Evolutionary conservation across 768 basidiomycete genomes (phyloP).

Genomic region (Boletus huronensis): DNA sequence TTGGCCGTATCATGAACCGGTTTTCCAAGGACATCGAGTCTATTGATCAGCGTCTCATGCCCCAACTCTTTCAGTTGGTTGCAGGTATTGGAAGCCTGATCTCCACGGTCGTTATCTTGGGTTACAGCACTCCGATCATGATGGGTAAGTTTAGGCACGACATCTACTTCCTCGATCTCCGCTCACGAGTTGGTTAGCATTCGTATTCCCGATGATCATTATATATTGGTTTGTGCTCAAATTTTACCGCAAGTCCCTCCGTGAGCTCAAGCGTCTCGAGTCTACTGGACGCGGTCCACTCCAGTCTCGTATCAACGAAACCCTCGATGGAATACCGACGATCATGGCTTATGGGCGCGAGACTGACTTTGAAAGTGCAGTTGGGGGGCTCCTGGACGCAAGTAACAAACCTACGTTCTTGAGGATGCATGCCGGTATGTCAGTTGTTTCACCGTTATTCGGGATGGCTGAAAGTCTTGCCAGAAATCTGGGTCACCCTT

Average conservation of each 20-base stretch:
- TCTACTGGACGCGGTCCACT: conserved; percentile 45
- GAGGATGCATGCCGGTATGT: conserved; percentile 25
- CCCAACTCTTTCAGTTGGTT: conserved; percentile 27
- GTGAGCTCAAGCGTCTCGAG: conserved; percentile 47
- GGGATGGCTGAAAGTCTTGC: neutral
- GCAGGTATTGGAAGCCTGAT: conserved; percentile 23
- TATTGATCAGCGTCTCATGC: conserved; percentile 38
- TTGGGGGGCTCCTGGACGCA: conserved; percentile 20
- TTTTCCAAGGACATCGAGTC: conserved; percentile 42
- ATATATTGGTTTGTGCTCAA: conserved; percentile 41
- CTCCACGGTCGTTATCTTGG: conserved; percentile 23
- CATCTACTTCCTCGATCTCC: neutral
- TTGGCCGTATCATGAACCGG: conserved; percentile 47
- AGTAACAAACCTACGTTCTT: conserved; percentile 30
- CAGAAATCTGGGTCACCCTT: conserved; percentile 32
- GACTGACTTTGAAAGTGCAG: conserved; percentile 23
- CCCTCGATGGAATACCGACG: conserved; percentile 43
- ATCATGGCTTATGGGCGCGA: conserved; percentile 45
- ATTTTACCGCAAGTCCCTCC: conserved; percentile 46
- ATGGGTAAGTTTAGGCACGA: conserved; percentile 33
- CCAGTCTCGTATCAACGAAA: conserved; percentile 51
- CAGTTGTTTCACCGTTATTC: neutral
- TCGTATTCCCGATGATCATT: conserved; percentile 25
- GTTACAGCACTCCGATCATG: conserved; percentile 30
- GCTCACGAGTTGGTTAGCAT: conserved; percentile 22